Conservation (phyloP, 2,329 filamentous ascomycete genomes). For the Neoscytalidium dimidiatum region DNA sequence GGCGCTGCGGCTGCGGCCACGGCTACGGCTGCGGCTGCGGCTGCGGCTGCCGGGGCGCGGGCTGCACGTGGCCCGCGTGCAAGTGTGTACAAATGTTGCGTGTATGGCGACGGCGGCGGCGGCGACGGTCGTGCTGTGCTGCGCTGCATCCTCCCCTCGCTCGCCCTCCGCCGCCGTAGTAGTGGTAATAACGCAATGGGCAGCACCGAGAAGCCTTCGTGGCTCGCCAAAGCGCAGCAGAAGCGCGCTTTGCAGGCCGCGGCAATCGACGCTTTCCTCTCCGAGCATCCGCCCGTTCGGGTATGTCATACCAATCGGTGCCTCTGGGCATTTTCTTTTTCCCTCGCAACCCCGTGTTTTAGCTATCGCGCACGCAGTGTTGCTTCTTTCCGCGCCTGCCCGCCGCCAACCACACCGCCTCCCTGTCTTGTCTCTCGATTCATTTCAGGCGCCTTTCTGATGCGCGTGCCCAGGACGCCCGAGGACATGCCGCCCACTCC, state of each 20-base stretch:
- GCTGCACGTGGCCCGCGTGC: constrained; percentile 2
- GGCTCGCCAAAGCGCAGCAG: constrained; percentile 6
- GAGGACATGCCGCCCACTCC: not conserved
- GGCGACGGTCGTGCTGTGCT: too few relatives aligned
- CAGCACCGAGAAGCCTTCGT: not conserved
- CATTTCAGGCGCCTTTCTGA: not conserved
- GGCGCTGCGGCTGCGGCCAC: constrained; percentile 3
- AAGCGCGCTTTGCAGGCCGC: constrained; percentile 10
- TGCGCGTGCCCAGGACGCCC: not conserved
- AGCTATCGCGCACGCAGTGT: not conserved
- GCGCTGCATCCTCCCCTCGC: too few relatives aligned
- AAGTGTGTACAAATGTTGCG: too few relatives aligned
- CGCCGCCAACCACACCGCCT: not conserved
- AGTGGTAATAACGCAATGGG: not conserved
- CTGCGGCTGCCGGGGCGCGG: constrained; percentile 1
- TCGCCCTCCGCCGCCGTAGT: too few relatives aligned
- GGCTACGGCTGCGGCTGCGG: too few relatives aligned
- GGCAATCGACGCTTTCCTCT: constrained; percentile 4
- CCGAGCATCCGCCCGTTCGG: constrained; percentile 3
- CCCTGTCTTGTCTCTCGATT: not conserved
- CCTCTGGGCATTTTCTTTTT: not conserved
- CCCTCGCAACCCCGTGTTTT: not conserved
- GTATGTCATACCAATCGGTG: constrained; percentile 6
- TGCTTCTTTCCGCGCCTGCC: constrained; percentile 1
- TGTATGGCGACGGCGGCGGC: not conserved